A percentile compares a stretch with the other conserved stretches of the same genome.
Conservation (phyloP, 768 basidiomycete species). For the Mycena vulgaris region DNA sequence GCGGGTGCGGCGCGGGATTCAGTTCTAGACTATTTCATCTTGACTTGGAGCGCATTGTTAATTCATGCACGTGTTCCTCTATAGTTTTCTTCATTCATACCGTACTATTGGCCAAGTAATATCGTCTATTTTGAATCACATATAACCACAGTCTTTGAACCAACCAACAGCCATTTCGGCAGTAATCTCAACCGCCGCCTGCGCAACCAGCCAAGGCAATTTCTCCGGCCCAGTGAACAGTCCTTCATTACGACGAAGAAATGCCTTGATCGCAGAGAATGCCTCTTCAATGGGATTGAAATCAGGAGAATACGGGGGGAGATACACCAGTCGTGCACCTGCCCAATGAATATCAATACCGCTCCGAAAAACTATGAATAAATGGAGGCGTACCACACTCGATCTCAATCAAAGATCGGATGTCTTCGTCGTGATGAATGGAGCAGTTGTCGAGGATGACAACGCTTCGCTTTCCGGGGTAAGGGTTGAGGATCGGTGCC, state of each 20-base stretch:
- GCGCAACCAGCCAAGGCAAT: conserved; percentile 38
- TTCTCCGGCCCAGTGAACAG: conserved; percentile 14
- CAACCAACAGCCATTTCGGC: conserved; percentile 35
- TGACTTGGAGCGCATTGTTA: not conserved
- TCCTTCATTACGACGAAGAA: conserved; percentile 27
- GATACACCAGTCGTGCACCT: conserved; percentile 37
- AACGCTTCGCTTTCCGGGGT: conserved; percentile 51
- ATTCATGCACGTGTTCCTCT: conserved; percentile 7
- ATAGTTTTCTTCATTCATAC: conserved; percentile 2
- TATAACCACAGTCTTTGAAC: conserved; percentile 38
- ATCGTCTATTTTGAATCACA: not conserved
- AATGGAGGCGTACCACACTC: conserved; percentile 39
- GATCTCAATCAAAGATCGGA: conserved; percentile 47
- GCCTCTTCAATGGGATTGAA: conserved; percentile 54
- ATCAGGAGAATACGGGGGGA: conserved; percentile 53
- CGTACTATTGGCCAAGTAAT: not conserved
- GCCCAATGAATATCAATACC: not conserved
- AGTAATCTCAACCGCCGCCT: conserved; percentile 26
- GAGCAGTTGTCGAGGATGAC: conserved; percentile 58
- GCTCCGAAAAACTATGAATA: not conserved
- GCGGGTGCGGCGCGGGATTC: not conserved
- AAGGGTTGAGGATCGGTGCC: conserved; percentile 50
- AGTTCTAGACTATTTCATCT: not conserved
- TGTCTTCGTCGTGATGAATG: conserved; percentile 56
- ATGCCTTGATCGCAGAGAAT: conserved; percentile 50